These are phyloP conservation scores for Gracilaria domingensis DNA, from an alignment of 23 red algal genomes.

Conservation along the genomic window DNA sequence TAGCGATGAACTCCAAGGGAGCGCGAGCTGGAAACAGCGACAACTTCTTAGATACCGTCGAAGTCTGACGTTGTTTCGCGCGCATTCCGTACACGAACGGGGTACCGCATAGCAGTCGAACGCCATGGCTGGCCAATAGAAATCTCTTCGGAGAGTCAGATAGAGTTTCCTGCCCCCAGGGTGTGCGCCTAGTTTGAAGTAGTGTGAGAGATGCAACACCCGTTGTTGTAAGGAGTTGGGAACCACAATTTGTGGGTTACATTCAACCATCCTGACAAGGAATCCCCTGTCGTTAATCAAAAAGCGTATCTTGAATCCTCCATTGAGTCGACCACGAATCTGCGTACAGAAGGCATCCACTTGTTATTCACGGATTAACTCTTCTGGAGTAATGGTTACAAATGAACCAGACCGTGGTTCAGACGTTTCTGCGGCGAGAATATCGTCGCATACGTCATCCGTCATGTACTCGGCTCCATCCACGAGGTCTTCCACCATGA, in stretches of 20 bases:
- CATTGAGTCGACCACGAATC: not conserved
- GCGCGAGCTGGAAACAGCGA: slow-evolving; percentile 1
- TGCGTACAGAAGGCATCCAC: not conserved
- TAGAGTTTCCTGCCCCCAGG: not conserved
- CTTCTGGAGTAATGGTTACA: not conserved
- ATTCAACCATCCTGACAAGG: slow-evolving; percentile 1
- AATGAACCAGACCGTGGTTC: not conserved
- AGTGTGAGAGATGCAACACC: slow-evolving; percentile 30
- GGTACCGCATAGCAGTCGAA: slow-evolving; percentile 2
- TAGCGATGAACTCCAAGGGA: slow-evolving; percentile 1
- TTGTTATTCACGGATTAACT: slow-evolving; percentile 14
- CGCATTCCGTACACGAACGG: not conserved
- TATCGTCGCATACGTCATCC: slow-evolving; percentile 2
- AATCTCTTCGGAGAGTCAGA: not conserved
- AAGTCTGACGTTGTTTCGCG: not conserved
- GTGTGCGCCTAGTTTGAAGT: slow-evolving; percentile 10
- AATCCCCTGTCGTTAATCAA: slow-evolving; percentile 8
- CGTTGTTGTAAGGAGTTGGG: slow-evolving; percentile 2
- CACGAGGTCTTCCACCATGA: not conserved
- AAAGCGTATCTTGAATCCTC: not conserved
- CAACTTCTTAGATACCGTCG: not conserved
- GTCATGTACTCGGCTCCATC: not conserved
- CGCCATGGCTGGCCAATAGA: not conserved
- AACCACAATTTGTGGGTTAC: slow-evolving; percentile 36
- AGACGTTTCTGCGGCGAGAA: not conserved